Percentiles rank a stretch among this genome's conserved stretches.
Conservation (phyloP, 441 rosid genomes). For the Eruca vesicaria region DNA sequence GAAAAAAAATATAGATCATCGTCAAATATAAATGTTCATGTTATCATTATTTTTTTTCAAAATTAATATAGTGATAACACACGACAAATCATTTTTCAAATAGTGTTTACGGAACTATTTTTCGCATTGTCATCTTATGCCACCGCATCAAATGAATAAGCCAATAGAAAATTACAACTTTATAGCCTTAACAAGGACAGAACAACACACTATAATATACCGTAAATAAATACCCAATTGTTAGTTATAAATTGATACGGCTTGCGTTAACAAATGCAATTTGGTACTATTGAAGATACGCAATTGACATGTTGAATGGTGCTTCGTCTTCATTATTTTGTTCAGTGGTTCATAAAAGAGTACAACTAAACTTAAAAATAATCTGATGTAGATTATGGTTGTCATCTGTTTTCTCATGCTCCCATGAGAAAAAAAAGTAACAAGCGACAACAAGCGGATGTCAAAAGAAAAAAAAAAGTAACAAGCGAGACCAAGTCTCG, state of each 20-base stretch:
- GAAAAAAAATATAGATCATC: too few species aligned
- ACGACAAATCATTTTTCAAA: too few species aligned
- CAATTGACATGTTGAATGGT: not conserved
- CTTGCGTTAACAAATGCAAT: not conserved
- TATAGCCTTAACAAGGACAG: not conserved
- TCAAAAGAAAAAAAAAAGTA: too few species aligned
- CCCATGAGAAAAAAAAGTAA: not conserved
- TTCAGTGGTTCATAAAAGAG: not conserved
- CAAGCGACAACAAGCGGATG: too few species aligned
- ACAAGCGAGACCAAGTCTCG: too few species aligned
- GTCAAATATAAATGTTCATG: too few species aligned
- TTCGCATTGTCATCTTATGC: not conserved
- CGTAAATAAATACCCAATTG: not conserved
- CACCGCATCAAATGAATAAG: not conserved
- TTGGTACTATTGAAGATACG: not conserved
- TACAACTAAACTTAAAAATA: not conserved
- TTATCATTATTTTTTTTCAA: too few species aligned
- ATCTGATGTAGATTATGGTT: not conserved
- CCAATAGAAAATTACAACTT: not conserved
- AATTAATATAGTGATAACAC: too few species aligned
- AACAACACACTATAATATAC: not conserved
- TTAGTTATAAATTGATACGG: not conserved
- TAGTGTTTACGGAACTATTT: too few species aligned
- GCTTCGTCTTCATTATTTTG: not conserved
- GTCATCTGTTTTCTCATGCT: not conserved